Evolutionary conservation across 768 basidiomycete genomes (phyloP).

Genomic region (Pleurotus salmoneostramineus): DNA sequence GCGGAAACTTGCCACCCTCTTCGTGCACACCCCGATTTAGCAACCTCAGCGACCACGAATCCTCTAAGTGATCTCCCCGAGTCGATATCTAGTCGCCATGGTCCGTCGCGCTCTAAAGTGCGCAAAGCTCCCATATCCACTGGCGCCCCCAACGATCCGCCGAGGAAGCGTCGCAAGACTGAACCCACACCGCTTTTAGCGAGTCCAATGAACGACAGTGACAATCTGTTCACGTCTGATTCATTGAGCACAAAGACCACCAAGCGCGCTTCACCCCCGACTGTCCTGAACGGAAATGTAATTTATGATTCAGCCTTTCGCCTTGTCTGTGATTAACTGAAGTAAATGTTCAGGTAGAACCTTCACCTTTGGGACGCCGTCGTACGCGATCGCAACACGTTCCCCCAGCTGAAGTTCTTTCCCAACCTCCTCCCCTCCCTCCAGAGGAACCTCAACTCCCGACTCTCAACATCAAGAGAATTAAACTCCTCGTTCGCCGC

Average conservation of each 20-base stretch:
- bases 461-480: slow-evolving; percentile 50
- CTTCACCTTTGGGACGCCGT: neutral
- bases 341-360: too few relatives aligned
- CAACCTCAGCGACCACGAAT: too few relatives aligned
- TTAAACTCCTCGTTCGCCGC: slow-evolving; percentile 62
- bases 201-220: neutral
- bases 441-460: slow-evolving; percentile 14
- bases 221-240: neutral
- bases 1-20: neutral
- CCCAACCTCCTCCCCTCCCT: neutral
- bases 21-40: too few relatives aligned
- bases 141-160: neutral
- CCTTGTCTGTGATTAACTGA: too few relatives aligned
- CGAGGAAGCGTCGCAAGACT: slow-evolving; percentile 23
- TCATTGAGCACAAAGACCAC: neutral
- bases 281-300: too few relatives aligned
- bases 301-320: too few relatives aligned
- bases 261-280: too few relatives aligned
- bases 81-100: neutral
- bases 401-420: neutral
- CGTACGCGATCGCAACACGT: neutral
- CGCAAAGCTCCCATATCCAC: neutral
- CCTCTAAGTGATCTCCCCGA: neutral
- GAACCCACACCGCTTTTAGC: neutral
- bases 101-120: neutral